Evolutionary conservation across 2,329 filamentous ascomycete species (phyloP), one percentile per base, ranked within the genome.

Genomic region (Fusarium foetens): DNA sequence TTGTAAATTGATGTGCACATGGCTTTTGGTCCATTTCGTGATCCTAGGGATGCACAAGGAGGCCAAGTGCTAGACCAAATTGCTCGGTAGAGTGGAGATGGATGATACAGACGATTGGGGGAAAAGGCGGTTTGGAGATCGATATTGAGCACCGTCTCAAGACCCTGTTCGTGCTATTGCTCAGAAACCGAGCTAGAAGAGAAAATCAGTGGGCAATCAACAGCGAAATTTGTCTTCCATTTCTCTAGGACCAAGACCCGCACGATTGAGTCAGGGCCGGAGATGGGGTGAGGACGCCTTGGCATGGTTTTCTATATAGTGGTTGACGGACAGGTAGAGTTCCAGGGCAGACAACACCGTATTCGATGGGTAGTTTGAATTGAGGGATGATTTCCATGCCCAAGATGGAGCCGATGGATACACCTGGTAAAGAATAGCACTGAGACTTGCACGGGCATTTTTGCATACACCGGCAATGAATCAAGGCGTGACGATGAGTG

Each of bases 101-200:
- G 36, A 46, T 55, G 42, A 60, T 45, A 63, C 19, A 68, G 61
- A 39, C 54, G 42, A 75, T 75, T 75, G 64, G 71, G 62, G 59
- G 23, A 59, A 54, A 57, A 66, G 67, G 51, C 39, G 61, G 58
- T 45, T 64, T 74, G 74, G 65, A 74, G 63, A 76, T 75, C 72
- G 63, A 76, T 76, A 68, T 71, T 76, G 72, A 64, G 62, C 63
- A 65, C 66, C 48, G 66, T 72, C 62, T 74, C 51, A 45, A 75
- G 68, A 63, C 63, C 68, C 65, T 72, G 72, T 43, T 48, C 31
- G 19, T 46, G 31, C 53, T 48, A 46, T 25, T 48, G 39, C 54
- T 49, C 23, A 49, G 54, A 58, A 33, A 27, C 48, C 54, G 39
- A 53, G 27, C 63, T 54, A 68, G 57, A 68, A 65, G 65, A 61